phyloP scores from a whole-genome alignment of 805 yeast species.

The Blastobotrys peoriensis region DNA sequence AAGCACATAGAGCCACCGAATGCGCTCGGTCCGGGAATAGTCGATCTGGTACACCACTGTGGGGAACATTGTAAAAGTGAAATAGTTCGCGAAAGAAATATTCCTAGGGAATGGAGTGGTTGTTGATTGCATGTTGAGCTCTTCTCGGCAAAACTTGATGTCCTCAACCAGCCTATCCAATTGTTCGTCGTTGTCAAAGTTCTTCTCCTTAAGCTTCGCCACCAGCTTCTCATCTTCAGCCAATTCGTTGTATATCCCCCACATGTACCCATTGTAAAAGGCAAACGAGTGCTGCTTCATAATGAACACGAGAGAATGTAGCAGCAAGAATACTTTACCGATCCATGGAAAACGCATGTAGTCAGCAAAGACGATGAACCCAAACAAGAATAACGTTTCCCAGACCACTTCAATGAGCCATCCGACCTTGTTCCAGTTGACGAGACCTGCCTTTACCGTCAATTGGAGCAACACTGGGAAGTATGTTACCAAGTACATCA shows the following conservation, averaged over 20 bases:
- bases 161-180: constrained; percentile 34
- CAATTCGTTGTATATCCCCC: constrained; percentile 21
- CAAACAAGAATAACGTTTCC: constrained; percentile 48
- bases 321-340: constrained; percentile 73
- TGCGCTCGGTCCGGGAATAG: constrained; percentile 66
- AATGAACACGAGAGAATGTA: constrained; percentile 78
- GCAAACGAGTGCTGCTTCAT: constrained; percentile 97
- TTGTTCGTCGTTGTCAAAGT: constrained; percentile 28
- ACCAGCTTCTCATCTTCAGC: constrained; percentile 8
- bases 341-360: constrained; percentile 73
- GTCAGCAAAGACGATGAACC: constrained; percentile 54
- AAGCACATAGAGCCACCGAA: constrained; percentile 63
- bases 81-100: constrained; percentile 58
- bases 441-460: constrained; percentile 37
- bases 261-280: constrained; percentile 85
- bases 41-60: constrained; percentile 65
- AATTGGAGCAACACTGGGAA: constrained; percentile 54
- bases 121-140: constrained; percentile 53
- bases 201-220: constrained; percentile 8
- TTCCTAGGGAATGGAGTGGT: constrained; percentile 61
- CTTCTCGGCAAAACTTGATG: constrained; percentile 69
- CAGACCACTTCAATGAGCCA: constrained; percentile 52
- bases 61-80: constrained; percentile 81
- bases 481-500: constrained; percentile 67
- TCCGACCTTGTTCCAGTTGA: constrained; percentile 64